Evolutionary conservation across 1,284 basidiomycete genomes (phyloP).

Genomic region (Cutaneotrichosporon arboriforme): DNA sequence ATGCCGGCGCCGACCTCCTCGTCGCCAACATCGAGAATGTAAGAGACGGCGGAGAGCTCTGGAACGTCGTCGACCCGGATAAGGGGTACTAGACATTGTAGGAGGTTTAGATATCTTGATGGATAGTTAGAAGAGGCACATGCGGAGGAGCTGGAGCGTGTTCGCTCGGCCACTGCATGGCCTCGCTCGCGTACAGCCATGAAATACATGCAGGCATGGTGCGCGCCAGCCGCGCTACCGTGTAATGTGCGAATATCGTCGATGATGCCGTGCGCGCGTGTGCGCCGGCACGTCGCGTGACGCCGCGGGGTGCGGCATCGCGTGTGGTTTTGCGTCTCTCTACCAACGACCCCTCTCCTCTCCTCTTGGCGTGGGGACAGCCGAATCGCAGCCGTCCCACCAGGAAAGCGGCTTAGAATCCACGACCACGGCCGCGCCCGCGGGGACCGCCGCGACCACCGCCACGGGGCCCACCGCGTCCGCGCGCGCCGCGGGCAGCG

Average conservation of each 20-base stretch:
- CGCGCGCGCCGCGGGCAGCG: slow-evolving; percentile 29
- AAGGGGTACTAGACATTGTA: slow-evolving; percentile 46
- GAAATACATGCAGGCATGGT: slow-evolving; percentile 13
- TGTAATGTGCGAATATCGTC: no score
- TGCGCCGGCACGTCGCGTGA: no score
- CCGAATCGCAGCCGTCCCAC: neutral
- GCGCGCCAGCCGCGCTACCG: neutral
- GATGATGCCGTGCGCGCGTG: no score
- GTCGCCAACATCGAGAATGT: slow-evolving; percentile 45
- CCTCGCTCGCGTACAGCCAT: slow-evolving; percentile 5
- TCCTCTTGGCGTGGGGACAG: no score
- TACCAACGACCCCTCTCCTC: neutral
- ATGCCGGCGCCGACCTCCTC: slow-evolving; percentile 41
- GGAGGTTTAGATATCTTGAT: neutral
- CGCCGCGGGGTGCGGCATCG: neutral
- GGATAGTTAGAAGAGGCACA: no score
- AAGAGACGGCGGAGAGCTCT: slow-evolving; percentile 29
- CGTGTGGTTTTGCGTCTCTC: neutral
- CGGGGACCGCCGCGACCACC: slow-evolving; percentile 36
- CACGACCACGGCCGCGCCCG: slow-evolving; percentile 33
- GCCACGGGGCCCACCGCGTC: slow-evolving; percentile 30
- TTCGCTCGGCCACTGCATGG: neutral
- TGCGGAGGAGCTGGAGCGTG: neutral
- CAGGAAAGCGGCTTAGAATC: slow-evolving; percentile 22
- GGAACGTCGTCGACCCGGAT: slow-evolving; percentile 39